These are phyloP conservation scores for Cyclotella cryptica DNA, from an alignment of 108 stramenopile genomes.

Conservation along the genomic window DNA sequence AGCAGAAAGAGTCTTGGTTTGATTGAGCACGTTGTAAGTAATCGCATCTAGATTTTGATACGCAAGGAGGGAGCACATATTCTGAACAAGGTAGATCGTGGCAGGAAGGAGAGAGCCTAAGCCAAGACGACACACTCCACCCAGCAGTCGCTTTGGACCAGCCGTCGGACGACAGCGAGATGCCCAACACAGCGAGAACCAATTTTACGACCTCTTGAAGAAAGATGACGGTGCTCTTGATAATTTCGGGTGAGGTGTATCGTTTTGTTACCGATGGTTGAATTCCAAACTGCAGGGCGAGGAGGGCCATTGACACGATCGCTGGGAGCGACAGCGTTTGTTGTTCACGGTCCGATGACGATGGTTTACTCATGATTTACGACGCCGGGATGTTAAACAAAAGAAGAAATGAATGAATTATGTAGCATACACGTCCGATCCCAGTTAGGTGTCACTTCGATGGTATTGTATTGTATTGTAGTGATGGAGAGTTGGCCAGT, in stretches of 20 bases:
- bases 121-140: conserved; percentile 72
- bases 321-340: neutral
- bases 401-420: no score
- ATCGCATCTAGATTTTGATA: conserved; percentile 93
- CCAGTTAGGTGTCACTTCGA: no score
- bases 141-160: conserved; percentile 40
- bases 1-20: conserved; percentile 94
- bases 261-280: conserved; percentile 85
- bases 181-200: conserved; percentile 52
- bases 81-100: conserved; percentile 91
- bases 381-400: neutral
- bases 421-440: no score
- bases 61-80: conserved; percentile 84
- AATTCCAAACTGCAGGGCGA: conserved; percentile 91
- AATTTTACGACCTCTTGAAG: conserved; percentile 76
- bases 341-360: neutral
- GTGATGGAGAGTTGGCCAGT: no score
- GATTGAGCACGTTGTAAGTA: conserved; percentile 96
- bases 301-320: conserved; percentile 66
- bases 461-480: no score
- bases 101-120: conserved; percentile 86
- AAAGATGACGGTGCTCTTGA: conserved; percentile 82
- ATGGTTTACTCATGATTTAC: neutral
- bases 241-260: conserved; percentile 71
- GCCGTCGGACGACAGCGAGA: conserved; percentile 25